These are phyloP conservation scores for Aphanomyces astaci DNA, from an alignment of 352 stramenopile genomes.

Conservation along the genomic window DNA sequence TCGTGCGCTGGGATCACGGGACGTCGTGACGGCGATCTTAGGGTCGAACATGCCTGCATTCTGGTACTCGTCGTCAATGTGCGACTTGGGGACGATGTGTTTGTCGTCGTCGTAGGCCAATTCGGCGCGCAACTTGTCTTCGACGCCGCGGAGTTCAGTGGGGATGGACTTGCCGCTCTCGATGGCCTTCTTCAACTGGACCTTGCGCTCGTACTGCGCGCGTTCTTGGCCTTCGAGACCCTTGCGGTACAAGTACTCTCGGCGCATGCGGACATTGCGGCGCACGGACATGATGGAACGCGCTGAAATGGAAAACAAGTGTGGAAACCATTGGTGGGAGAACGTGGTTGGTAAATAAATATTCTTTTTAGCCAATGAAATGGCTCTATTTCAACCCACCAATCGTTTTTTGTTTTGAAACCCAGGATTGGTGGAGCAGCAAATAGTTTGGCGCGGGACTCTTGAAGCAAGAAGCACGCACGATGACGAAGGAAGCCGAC, in stretches of 20 bases:
- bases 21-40: conserved; percentile 98
- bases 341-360: conserved; percentile 10
- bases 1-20: conserved; percentile 91
- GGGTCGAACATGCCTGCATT: conserved; percentile 95
- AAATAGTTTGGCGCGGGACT: neutral
- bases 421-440: neutral
- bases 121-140: conserved; percentile 88
- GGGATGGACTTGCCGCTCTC: conserved; percentile 94
- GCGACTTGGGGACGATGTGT: conserved; percentile 80
- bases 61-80: conserved; percentile 99
- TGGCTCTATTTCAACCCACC: conserved; percentile 6
- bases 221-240: conserved; percentile 93
- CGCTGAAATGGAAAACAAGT: neutral
- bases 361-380: conserved; percentile 14
- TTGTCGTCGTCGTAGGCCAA: conserved; percentile 88
- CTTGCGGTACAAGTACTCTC: conserved; percentile 99
- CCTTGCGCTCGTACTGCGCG: conserved; percentile 96
- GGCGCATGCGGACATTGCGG: conserved; percentile 94
- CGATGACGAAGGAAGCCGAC: conserved; percentile 2
- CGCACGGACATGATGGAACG: conserved; percentile 65
- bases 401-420: conserved; percentile 2
- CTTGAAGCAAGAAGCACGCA: neutral
- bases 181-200: conserved; percentile 91
- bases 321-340: conserved; percentile 8
- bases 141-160: conserved; percentile 93